phyloP scores from a whole-genome alignment of 768 basidiomycete genomes.

The Pilatotrama ljubarskyi region DNA sequence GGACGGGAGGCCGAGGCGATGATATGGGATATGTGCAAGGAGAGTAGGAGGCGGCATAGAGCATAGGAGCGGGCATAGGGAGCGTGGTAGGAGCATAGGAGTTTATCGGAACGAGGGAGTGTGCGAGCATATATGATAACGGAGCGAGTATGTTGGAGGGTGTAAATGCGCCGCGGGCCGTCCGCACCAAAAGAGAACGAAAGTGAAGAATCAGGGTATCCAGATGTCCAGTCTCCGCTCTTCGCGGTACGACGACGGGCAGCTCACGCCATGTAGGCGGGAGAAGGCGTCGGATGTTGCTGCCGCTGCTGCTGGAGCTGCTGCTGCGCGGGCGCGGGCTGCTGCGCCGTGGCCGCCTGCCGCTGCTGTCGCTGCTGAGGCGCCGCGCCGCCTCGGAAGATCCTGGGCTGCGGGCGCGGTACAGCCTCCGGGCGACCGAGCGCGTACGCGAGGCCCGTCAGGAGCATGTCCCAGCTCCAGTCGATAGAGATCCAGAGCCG shows the following conservation, averaged over 20 bases:
- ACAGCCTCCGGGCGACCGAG: slow-evolving; percentile 13
- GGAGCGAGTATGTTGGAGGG: background rate
- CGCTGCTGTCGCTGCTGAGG: background rate
- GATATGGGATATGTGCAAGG: background rate
- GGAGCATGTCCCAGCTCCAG: slow-evolving; percentile 63
- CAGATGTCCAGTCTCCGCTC: slow-evolving; percentile 1
- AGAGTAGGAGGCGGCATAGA: background rate
- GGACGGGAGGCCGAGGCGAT: background rate
- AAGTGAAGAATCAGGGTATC: slow-evolving; percentile 1
- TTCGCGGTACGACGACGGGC: background rate
- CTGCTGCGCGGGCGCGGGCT: background rate
- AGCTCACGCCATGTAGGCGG: background rate
- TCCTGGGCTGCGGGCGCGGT: slow-evolving; percentile 8
- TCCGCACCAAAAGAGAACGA: slow-evolving; percentile 17
- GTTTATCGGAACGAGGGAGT: background rate
- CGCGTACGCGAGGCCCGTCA: slow-evolving; percentile 47
- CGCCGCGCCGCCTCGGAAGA: background rate
- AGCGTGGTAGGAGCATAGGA: background rate
- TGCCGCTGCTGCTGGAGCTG: background rate
- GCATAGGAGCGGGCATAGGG: background rate
- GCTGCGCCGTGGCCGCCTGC: background rate
- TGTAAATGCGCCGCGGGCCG: slow-evolving; percentile 1
- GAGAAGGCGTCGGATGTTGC: background rate
- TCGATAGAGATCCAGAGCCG: slow-evolving; percentile 69
- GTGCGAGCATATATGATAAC: background rate